A percentile compares a stretch with the other conserved stretches of the same genome.
These are phyloP conservation scores for Starmerella powellii DNA, from an alignment of 805 yeast species.

Conservation along the genomic window DNA sequence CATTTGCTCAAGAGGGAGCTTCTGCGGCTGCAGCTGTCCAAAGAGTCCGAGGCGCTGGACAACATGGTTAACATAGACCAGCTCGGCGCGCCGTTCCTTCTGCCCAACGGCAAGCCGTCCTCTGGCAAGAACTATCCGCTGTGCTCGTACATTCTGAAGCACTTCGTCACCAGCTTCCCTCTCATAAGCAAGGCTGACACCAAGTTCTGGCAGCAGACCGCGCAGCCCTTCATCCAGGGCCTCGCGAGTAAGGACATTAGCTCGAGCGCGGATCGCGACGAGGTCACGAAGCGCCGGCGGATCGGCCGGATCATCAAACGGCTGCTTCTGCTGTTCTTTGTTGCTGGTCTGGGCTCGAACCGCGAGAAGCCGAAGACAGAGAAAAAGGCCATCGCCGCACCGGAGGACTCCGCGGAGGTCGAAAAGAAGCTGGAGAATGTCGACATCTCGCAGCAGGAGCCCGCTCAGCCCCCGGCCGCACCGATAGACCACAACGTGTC, in stretches of 20 bases:
- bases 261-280: conserved; percentile 62
- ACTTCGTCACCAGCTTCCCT: conserved; percentile 62
- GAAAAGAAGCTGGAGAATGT: conserved; percentile 9
- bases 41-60: conserved; percentile 50
- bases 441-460: background rate
- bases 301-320: conserved; percentile 49
- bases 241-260: conserved; percentile 63
- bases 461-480: conserved; percentile 8
- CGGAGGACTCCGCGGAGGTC: conserved; percentile 12
- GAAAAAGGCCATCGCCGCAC: background rate
- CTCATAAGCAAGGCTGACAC: conserved; percentile 39
- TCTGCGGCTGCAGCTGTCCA: conserved; percentile 45
- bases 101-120: conserved; percentile 33
- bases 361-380: conserved; percentile 33
- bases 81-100: conserved; percentile 68
- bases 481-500: conserved; percentile 23
- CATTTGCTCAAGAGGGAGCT: conserved; percentile 81
- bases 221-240: conserved; percentile 71
- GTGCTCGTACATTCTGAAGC: conserved; percentile 49
- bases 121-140: conserved; percentile 45
- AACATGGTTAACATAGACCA: conserved; percentile 50
- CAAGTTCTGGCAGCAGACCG: conserved; percentile 66
- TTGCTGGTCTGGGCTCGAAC: conserved; percentile 56
- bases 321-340: conserved; percentile 54
- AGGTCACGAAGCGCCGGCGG: conserved; percentile 57